Conservation (phyloP, 2,329 filamentous ascomycete genomes). For the Geosmithia flava region DNA sequence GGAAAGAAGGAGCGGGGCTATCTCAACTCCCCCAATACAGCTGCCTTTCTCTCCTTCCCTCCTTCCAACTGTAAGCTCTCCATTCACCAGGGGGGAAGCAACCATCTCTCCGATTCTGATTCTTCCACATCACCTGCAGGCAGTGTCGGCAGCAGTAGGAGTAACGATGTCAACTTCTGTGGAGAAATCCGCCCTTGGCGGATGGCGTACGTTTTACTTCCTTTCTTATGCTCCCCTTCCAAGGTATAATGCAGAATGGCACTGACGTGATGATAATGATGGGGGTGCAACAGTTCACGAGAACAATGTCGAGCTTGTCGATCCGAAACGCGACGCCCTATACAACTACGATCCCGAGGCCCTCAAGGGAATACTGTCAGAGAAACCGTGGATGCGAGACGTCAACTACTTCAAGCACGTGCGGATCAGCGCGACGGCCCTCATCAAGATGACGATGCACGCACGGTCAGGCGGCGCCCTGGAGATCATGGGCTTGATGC, state of each 20-base stretch:
- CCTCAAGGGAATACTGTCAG: constrained; percentile 52
- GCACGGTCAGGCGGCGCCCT: constrained; percentile 85
- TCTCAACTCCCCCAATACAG: no score
- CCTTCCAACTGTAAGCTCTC: not conserved
- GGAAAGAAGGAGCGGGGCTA: not conserved
- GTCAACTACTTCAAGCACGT: constrained; percentile 86
- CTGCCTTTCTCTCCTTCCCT: not conserved
- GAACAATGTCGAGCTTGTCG: constrained; percentile 72
- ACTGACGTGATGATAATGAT: not conserved
- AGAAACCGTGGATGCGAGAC: constrained; percentile 65
- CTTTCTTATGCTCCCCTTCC: not conserved
- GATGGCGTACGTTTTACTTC: constrained; percentile 1
- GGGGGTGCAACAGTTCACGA: constrained; percentile 70
- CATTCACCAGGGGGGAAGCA: not conserved
- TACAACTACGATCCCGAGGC: constrained; percentile 66
- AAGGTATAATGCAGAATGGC: no score
- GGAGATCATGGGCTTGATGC: constrained; percentile 98
- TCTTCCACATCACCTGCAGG: not conserved
- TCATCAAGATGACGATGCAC: constrained; percentile 99
- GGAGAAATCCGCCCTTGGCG: constrained; percentile 2
- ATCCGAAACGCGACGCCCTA: constrained; percentile 78
- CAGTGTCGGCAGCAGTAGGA: not conserved
- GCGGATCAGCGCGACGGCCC: constrained; percentile 82
- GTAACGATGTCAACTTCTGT: not conserved
- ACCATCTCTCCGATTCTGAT: not conserved